These are phyloP conservation scores for Talaromyces sp. DNA, from an alignment of 2,329 filamentous ascomycete species.

Conservation along the genomic window DNA sequence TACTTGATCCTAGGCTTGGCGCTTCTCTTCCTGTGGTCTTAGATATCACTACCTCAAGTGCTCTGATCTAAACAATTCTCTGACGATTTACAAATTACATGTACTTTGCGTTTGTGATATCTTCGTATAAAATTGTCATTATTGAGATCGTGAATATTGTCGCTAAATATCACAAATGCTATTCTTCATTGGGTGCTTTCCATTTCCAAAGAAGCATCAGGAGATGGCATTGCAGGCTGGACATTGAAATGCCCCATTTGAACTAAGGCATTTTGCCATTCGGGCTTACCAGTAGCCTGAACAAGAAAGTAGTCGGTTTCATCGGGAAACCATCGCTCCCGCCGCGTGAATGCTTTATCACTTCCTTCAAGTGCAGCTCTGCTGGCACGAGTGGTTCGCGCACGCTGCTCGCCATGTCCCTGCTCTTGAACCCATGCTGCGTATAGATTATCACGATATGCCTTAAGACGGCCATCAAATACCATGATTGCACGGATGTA, in stretches of 20 bases:
- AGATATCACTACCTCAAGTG: too few relatives aligned
- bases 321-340: slow-evolving; percentile 72
- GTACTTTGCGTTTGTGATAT: not conserved
- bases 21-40: too few relatives aligned
- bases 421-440: slow-evolving; percentile 61
- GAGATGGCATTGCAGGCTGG: slow-evolving; percentile 9
- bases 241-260: slow-evolving; percentile 37
- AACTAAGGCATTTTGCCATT: slow-evolving; percentile 44
- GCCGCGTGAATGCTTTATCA: slow-evolving; percentile 65
- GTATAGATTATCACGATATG: slow-evolving; percentile 65
- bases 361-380: slow-evolving; percentile 78
- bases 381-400: slow-evolving; percentile 72
- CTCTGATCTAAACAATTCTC: too few relatives aligned
- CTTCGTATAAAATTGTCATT: not conserved
- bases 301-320: slow-evolving; percentile 64
- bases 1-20: not conserved
- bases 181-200: not conserved
- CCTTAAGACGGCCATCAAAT: slow-evolving; percentile 71
- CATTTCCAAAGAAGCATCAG: not conserved
- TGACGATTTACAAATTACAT: not conserved
- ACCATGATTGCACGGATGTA: slow-evolving; percentile 85
- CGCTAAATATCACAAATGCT: not conserved
- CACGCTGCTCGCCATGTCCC: slow-evolving; percentile 55
- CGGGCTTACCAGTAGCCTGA: slow-evolving; percentile 62
- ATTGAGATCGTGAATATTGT: not conserved